phyloP scores from a whole-genome alignment of 352 stramenopile species.

The Pythium insidiosum region DNA sequence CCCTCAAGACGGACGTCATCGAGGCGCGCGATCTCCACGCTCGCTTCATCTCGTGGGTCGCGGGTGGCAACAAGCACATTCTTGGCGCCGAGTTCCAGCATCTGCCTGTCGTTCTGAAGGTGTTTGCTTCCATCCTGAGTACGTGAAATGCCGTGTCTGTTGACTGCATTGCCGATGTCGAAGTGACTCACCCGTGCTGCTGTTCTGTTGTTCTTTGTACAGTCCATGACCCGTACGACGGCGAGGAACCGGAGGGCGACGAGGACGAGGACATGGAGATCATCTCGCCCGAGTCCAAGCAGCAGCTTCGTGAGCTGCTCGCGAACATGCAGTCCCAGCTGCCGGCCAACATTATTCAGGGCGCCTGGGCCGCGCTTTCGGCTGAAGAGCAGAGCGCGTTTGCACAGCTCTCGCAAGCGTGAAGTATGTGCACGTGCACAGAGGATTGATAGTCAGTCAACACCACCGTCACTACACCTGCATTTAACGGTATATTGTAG shows the following conservation, averaged over 20 bases:
- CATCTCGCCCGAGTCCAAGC: conserved; percentile 53
- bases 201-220: conserved; percentile 13
- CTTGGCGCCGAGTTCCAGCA: conserved; percentile 63
- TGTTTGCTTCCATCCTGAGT: conserved; percentile 68
- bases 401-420: conserved; percentile 25
- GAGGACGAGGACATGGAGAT: conserved; percentile 67
- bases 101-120: conserved; percentile 57
- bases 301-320: conserved; percentile 48
- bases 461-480: no score
- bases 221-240: conserved; percentile 58
- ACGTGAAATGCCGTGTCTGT: conserved; percentile 21
- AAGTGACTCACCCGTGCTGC: not conserved
- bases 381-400: conserved; percentile 66
- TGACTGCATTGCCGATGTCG: not conserved
- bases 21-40: conserved; percentile 73
- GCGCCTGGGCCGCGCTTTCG: conserved; percentile 60
- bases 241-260: conserved; percentile 35
- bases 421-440: not conserved
- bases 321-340: conserved; percentile 63
- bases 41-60: conserved; percentile 59
- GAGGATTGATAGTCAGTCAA: no score
- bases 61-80: conserved; percentile 43
- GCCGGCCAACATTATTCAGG: conserved; percentile 47
- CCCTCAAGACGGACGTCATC: conserved; percentile 67
- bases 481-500: no score